Percentiles rank a stretch among this genome's conserved stretches.
These are phyloP conservation scores for Metrosideros polymorpha DNA, from an alignment of 441 rosid species.

Conservation along the genomic window DNA sequence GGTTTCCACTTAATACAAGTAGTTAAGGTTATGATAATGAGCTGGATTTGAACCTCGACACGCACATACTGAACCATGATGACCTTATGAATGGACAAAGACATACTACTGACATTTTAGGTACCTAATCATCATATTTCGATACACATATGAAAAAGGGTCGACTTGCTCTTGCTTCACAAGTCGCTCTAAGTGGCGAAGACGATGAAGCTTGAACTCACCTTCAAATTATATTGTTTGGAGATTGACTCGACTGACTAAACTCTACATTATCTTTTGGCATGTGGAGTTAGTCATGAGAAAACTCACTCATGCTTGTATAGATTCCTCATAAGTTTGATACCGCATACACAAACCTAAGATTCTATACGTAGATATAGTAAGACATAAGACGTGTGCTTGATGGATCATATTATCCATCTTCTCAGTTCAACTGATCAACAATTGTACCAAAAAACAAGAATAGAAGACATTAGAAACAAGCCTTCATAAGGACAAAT, in stretches of 20 bases:
- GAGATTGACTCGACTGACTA: background rate
- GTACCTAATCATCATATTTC: background rate
- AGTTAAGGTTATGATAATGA: background rate
- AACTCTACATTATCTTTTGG: background rate
- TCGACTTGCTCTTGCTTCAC: background rate
- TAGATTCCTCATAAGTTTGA: background rate
- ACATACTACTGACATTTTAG: background rate
- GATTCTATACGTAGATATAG: too few species aligned
- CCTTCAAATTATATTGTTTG: background rate
- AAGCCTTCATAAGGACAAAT: background rate
- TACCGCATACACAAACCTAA: too few species aligned
- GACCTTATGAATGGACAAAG: background rate
- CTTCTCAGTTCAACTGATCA: background rate
- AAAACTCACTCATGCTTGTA: too few species aligned
- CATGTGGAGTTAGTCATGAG: background rate
- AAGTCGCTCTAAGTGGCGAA: background rate
- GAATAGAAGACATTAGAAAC: background rate
- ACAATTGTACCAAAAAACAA: background rate
- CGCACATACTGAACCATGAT: background rate
- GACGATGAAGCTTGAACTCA: background rate
- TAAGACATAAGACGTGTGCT: fast-evolving
- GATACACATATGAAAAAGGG: background rate
- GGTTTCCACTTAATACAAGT: background rate
- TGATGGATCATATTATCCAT: background rate
- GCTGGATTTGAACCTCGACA: background rate